Percentiles rank a stretch among this genome's conserved stretches.
phyloP scores from a whole-genome alignment of 352 stramenopile species.

The Albugo laibachii region DNA sequence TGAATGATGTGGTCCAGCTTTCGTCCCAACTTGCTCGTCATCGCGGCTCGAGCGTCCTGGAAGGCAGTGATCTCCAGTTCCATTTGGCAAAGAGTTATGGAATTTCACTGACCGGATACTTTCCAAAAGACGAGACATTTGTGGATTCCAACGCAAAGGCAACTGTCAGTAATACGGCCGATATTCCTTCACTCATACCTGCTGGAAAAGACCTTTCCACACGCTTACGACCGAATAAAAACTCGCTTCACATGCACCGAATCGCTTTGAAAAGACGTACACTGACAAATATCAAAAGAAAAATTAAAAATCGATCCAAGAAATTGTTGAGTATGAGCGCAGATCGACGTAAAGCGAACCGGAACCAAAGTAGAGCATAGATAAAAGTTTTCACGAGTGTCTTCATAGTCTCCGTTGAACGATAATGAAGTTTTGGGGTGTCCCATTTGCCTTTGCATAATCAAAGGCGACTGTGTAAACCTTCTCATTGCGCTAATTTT shows the following conservation, averaged over 20 bases:
- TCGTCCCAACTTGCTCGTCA: conserved; percentile 48
- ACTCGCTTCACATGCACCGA: conserved; percentile 67
- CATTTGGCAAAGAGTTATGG: conserved; percentile 72
- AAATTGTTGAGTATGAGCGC: no score
- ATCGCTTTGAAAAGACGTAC: conserved; percentile 60
- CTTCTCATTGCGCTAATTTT: no score
- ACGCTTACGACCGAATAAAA: conserved; percentile 35
- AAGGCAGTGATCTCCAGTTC: conserved; percentile 60
- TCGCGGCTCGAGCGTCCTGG: conserved; percentile 43
- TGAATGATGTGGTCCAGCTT: conserved; percentile 51
- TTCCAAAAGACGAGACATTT: conserved; percentile 6
- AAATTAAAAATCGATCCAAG: no score
- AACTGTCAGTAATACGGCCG: not conserved
- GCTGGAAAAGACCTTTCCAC: conserved; percentile 34
- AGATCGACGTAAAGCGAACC: no score
- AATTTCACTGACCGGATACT: conserved; percentile 51
- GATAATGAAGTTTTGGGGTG: no score
- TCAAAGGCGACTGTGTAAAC: no score
- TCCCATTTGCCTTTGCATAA: no score
- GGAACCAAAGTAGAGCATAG: no score
- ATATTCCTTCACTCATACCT: conserved; percentile 13
- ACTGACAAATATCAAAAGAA: conserved; percentile 19
- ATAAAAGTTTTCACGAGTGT: no score
- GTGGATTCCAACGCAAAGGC: not conserved
- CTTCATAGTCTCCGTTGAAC: no score